Percentiles rank a stretch among this genome's conserved stretches.
phyloP scores from a whole-genome alignment of 2,329 filamentous ascomycete species.

The Penicillium sclerotigenum region DNA sequence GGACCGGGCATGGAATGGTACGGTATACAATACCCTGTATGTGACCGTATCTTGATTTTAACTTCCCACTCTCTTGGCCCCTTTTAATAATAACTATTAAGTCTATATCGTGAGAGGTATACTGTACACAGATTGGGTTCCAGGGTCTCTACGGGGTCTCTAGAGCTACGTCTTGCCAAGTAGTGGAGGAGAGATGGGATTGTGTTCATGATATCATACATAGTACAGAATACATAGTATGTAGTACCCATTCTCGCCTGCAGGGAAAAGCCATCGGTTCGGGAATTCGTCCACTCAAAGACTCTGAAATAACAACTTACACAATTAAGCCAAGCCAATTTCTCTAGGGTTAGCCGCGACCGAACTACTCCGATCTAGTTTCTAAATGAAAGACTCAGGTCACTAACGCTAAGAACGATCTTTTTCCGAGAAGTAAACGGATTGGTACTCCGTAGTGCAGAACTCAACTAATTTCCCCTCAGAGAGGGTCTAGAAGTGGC shows the following conservation, averaged over 20 bases:
- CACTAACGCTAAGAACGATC: not conserved
- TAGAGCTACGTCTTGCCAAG: not conserved
- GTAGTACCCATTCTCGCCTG: not conserved
- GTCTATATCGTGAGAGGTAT: not conserved
- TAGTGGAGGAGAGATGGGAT: not conserved
- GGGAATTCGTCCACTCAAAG: not conserved
- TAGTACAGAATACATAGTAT: not conserved
- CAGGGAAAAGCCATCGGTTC: not conserved
- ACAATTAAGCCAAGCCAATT: conserved; percentile 5
- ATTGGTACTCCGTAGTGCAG: not conserved
- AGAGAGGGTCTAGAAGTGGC: not conserved
- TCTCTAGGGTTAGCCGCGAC: conserved; percentile 1
- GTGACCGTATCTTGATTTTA: not conserved
- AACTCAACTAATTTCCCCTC: not conserved
- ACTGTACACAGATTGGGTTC: not conserved
- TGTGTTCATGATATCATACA: conserved; percentile 2
- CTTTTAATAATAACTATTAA: not conserved
- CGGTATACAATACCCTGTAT: not conserved
- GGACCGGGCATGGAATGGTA: not conserved
- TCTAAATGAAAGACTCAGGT: not conserved
- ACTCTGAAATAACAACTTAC: not conserved
- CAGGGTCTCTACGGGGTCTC: not conserved
- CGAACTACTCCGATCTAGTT: conserved; percentile 14
- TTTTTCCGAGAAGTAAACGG: not conserved
- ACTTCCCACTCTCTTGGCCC: not conserved